Conservation (phyloP, 768 basidiomycete genomes). For the Lepiota brunneoincarnata region DNA sequence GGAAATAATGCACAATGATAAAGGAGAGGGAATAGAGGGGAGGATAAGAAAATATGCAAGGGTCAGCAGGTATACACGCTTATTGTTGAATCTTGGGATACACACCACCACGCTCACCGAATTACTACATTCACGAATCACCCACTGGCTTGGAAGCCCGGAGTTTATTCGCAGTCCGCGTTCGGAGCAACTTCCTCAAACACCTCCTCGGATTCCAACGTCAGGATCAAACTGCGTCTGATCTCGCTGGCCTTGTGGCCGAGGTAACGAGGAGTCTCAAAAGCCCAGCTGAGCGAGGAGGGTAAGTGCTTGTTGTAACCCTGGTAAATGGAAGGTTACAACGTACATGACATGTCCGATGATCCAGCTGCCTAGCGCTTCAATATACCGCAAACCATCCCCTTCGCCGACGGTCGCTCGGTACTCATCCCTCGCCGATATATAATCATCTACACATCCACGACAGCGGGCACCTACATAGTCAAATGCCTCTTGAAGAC, state of each 20-base stretch:
- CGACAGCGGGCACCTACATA: constrained; percentile 50
- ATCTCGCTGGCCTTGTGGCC: constrained; percentile 50
- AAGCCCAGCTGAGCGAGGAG: constrained; percentile 49
- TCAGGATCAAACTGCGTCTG: constrained; percentile 22
- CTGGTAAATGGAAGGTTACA: background rate
- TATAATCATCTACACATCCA: constrained; percentile 47
- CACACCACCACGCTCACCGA: too few relatives aligned
- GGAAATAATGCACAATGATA: too few relatives aligned
- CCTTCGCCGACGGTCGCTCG: constrained; percentile 46
- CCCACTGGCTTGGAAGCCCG: too few relatives aligned
- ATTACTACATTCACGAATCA: too few relatives aligned
- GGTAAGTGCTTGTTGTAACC: background rate
- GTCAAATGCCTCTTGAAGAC: constrained; percentile 58
- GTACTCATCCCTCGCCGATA: constrained; percentile 40
- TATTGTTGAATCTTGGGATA: too few relatives aligned
- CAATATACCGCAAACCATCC: constrained; percentile 49
- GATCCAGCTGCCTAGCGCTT: constrained; percentile 56
- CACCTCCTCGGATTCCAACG: constrained; percentile 33
- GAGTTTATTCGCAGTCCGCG: constrained; percentile 37
- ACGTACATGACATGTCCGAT: constrained; percentile 55
- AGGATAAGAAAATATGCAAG: too few relatives aligned
- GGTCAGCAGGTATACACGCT: too few relatives aligned
- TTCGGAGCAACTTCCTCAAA: constrained; percentile 19
- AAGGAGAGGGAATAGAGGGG: too few relatives aligned
- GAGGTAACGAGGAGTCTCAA: constrained; percentile 68